phyloP scores from a whole-genome alignment of 2,329 filamentous ascomycete species.

The Teratosphaeria pseudoeucalypti region DNA sequence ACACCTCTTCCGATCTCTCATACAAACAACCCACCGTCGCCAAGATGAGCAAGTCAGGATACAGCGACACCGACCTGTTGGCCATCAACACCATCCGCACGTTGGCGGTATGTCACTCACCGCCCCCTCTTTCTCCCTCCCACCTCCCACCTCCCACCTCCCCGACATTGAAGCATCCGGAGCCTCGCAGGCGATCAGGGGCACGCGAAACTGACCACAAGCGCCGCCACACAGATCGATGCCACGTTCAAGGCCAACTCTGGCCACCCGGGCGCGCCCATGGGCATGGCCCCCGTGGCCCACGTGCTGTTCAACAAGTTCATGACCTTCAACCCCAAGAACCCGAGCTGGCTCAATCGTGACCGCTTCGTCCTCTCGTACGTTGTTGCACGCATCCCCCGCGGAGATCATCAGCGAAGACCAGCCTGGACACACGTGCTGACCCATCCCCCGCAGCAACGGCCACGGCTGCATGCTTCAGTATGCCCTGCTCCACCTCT shows the following conservation, averaged over 20 bases:
- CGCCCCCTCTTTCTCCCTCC: not conserved
- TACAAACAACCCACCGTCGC: constrained; percentile 17
- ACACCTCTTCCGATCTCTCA: not conserved
- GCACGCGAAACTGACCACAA: constrained; percentile 2
- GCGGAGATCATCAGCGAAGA: not conserved
- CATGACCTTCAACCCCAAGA: constrained; percentile 99
- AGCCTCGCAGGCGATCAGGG: not conserved
- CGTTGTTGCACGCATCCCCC: constrained; percentile 29
- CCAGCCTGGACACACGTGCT: not conserved
- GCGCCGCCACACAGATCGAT: constrained; percentile 62
- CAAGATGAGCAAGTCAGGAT: constrained; percentile 57
- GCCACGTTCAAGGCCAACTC: constrained; percentile 93
- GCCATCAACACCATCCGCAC: constrained; percentile 97
- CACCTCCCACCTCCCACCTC: not conserved
- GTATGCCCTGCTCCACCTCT: constrained; percentile 94
- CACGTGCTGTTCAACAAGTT: constrained; percentile 98
- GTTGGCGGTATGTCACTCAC: constrained; percentile 65
- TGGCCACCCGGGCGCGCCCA: constrained; percentile 95
- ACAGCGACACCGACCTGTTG: constrained; percentile 75
- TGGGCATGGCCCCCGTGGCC: constrained; percentile 89
- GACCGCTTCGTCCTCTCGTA: constrained; percentile 99
- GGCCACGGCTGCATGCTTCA: constrained; percentile 99
- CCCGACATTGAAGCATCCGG: not conserved
- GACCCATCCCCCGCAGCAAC: constrained; percentile 52
- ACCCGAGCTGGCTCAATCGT: constrained; percentile 91